These are phyloP conservation scores for Tylopilus sp. DNA, from an alignment of 1,284 basidiomycete species.

Conservation along the genomic window DNA sequence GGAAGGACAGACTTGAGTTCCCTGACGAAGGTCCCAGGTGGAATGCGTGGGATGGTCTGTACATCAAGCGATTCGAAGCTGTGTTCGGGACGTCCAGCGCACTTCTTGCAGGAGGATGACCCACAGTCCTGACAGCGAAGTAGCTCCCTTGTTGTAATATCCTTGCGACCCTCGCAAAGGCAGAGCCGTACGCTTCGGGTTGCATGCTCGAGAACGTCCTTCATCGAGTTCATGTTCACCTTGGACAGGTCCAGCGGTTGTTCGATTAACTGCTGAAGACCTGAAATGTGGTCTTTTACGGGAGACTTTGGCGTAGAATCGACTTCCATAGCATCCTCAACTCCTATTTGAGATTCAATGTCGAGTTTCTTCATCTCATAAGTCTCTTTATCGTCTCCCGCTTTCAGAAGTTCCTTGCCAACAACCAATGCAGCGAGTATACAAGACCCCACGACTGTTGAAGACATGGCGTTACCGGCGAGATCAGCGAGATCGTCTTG, in stretches of 20 bases:
- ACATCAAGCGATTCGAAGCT: constrained; percentile 59
- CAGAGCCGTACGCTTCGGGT: constrained; percentile 76
- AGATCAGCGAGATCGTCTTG: constrained; percentile 94
- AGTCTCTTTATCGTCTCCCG: constrained; percentile 56
- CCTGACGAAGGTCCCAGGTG: constrained; percentile 71
- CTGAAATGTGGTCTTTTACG: constrained; percentile 56
- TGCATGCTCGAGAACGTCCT: constrained; percentile 63
- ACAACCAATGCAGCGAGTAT: constrained; percentile 80
- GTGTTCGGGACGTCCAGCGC: constrained; percentile 89
- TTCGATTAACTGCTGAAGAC: constrained; percentile 61
- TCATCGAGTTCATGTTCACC: constrained; percentile 45
- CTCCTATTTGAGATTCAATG: constrained; percentile 37
- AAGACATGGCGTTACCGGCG: constrained; percentile 96
- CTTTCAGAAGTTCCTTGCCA: constrained; percentile 60
- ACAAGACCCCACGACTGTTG: constrained; percentile 90
- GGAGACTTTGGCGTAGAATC: constrained; percentile 34
- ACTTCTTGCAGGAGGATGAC: constrained; percentile 78
- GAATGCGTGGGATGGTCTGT: constrained; percentile 47
- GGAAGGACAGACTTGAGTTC: constrained; percentile 79
- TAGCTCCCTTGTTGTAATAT: constrained; percentile 69
- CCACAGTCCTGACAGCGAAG: constrained; percentile 75
- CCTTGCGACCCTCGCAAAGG: constrained; percentile 83
- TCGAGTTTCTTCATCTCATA: constrained; percentile 58
- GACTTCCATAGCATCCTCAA: constrained; percentile 45
- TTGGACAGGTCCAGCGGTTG: constrained; percentile 69